Evolutionary conservation across 768 basidiomycete species (phyloP), one percentile per base, ranked within the genome.

Genomic region (Chlorophyllum brunneum): DNA sequence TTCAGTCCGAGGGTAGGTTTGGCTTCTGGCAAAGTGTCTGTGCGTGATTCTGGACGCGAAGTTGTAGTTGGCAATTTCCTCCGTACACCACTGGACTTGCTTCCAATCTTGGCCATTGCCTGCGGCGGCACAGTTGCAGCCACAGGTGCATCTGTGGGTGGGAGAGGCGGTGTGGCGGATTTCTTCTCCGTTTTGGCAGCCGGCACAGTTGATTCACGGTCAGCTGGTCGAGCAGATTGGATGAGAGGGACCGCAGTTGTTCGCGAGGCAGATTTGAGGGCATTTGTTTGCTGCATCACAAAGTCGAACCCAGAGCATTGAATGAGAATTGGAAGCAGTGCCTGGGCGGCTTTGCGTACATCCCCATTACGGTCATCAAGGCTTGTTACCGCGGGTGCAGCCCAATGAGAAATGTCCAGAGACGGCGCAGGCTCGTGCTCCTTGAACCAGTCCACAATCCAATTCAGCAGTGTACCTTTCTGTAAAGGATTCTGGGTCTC

Each of bases 361-460:
- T 99, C 97, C 9, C 79, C 79, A 61, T 73, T 95, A 26, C 93
- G 83, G 66, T 99, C 97, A 63, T 99, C 97, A 29, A 99, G 78
- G 55, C 82, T 93, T 2, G 78, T 66, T 15, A 99, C 78, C 23
- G 90, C 67, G 1, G 82, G 74, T 6, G 76, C 63, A 6, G 79
- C 80, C 79, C 93, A 86, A 30, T 76, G 70, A 36, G 77, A 77
- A 13, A 98, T 71, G 62, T 98, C 95, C 15, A 86, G 65, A 7
- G 74, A 61, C 1, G 79, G 55, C 3, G 76, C 54, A 1, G 81
- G 71, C 20, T 80, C 76, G 39, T 85, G 79, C 29, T 80, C 81
- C 58, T 83, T 86, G 66, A 91, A 80, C 81, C 84, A 87, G 53
- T 88, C 90, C 4, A 76, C 79, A 41, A 92, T 69, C 93, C 93